phyloP scores from a whole-genome alignment of 139 green algal species.

The Chlorella ohadii region DNA sequence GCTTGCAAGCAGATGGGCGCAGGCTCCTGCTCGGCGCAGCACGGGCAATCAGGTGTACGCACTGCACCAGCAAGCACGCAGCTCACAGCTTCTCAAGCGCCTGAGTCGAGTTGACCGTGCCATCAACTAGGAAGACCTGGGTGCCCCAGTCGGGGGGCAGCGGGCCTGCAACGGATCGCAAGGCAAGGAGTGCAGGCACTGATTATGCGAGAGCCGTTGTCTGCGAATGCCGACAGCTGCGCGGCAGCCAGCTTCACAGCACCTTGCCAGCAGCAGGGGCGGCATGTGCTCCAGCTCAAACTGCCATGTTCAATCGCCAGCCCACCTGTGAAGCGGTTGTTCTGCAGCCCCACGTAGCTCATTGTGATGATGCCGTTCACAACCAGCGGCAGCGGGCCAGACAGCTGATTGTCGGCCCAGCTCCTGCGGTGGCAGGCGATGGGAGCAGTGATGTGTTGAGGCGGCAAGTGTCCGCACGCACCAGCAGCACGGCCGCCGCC shows the following conservation, averaged over 20 bases:
- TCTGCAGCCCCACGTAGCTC: conserved; percentile 10
- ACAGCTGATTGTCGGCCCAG: conserved; percentile 22
- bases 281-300: too few species aligned
- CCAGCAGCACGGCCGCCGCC: too few species aligned
- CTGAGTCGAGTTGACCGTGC: conserved; percentile 10
- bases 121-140: conserved; percentile 2
- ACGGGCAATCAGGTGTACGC: too few species aligned
- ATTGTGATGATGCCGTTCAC: conserved; percentile 36
- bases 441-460: conserved; percentile 48
- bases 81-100: conserved; percentile 22
- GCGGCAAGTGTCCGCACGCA: too few species aligned
- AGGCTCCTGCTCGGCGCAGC: too few species aligned
- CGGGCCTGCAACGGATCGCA: conserved; percentile 15
- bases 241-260: too few species aligned
- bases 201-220: too few species aligned
- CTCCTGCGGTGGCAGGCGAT: conserved; percentile 32
- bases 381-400: not conserved
- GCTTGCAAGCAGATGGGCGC: too few species aligned
- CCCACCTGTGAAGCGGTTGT: conserved; percentile 36
- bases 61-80: not conserved
- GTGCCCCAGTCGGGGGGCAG: conserved; percentile 30
- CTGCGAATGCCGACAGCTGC: too few species aligned
- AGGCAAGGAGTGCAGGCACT: too few species aligned
- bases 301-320: too few species aligned
- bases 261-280: too few species aligned